Conservation (phyloP, 768 basidiomycete genomes). For the Suillus fuscotomentosus region DNA sequence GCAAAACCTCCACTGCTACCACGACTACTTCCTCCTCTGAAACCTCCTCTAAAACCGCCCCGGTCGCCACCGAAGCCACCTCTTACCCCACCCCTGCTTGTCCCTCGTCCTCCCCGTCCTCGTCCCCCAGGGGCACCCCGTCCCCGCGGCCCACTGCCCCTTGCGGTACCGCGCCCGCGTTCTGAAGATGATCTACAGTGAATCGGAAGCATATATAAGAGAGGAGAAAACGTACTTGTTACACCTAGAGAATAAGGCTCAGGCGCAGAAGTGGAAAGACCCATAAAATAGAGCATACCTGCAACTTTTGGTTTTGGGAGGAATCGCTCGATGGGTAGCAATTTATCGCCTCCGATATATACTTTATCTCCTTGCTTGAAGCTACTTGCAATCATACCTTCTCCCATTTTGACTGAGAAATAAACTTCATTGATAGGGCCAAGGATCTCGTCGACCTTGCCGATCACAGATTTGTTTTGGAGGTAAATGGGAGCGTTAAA, state of each 20-base stretch:
- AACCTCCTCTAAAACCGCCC: constrained; percentile 47
- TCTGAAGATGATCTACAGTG: constrained; percentile 39
- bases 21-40: constrained; percentile 43
- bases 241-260: constrained; percentile 26
- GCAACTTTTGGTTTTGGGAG: constrained; percentile 90
- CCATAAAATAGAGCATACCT: constrained; percentile 48
- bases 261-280: constrained; percentile 3
- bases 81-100: constrained; percentile 35
- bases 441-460: constrained; percentile 99
- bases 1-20: constrained; percentile 29
- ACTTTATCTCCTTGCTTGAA: constrained; percentile 99
- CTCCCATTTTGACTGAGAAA: constrained; percentile 96
- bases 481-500: constrained; percentile 99
- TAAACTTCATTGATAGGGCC: constrained; percentile 98
- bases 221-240: constrained; percentile 9
- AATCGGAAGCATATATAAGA: constrained; percentile 9
- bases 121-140: constrained; percentile 28
- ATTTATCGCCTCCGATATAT: constrained; percentile 96
- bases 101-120: constrained; percentile 38
- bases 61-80: constrained; percentile 36
- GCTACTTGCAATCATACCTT: constrained; percentile 92
- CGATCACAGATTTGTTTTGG: constrained; percentile 92
- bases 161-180: constrained; percentile 41
- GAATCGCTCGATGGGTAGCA: constrained; percentile 94
- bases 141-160: constrained; percentile 22